Conservation (phyloP, 1,284 basidiomycete species). For the Fereydounia khargensis region DNA sequence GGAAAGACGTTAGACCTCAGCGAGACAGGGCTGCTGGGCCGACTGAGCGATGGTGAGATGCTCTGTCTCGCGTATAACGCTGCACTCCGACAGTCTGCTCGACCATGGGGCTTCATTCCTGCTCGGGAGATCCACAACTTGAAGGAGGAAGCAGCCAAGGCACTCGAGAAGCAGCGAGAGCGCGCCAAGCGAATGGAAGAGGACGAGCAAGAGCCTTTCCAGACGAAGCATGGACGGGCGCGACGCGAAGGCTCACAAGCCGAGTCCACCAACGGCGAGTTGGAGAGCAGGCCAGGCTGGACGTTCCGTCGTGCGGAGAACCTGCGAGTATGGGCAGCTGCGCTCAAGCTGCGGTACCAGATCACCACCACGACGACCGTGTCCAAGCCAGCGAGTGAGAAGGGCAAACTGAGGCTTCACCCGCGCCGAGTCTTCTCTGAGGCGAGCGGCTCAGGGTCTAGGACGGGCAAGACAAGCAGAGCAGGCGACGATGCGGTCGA, state of each 20-base stretch:
- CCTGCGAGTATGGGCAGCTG: constrained; percentile 30
- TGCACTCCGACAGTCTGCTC: constrained; percentile 72
- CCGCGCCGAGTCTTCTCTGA: constrained; percentile 17
- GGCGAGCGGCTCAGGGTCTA: constrained; percentile 1
- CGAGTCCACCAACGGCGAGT: not conserved
- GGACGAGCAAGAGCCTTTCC: constrained; percentile 53
- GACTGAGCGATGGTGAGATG: constrained; percentile 66
- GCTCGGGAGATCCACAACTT: constrained; percentile 68
- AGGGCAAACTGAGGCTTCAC: constrained; percentile 23
- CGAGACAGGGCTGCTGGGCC: constrained; percentile 1
- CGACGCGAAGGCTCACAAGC: constrained; percentile 3
- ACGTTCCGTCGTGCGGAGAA: constrained; percentile 41
- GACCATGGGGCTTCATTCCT: constrained; percentile 83
- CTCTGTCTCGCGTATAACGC: constrained; percentile 77
- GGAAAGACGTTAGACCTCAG: not conserved
- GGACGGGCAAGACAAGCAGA: not conserved
- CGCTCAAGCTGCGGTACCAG: constrained; percentile 30
- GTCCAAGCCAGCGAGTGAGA: not conserved
- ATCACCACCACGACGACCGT: constrained; percentile 18
- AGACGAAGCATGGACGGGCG: constrained; percentile 4
- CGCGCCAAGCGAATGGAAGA: constrained; percentile 55
- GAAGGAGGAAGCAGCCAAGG: constrained; percentile 58
- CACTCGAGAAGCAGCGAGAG: constrained; percentile 30
- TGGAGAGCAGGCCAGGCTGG: constrained; percentile 20
- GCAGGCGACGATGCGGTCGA: constrained; percentile 5